Evolutionary conservation across 2,329 filamentous ascomycete species (phyloP), one percentile per base, ranked within the genome.

Genomic region (Epichloe gansuensis): DNA sequence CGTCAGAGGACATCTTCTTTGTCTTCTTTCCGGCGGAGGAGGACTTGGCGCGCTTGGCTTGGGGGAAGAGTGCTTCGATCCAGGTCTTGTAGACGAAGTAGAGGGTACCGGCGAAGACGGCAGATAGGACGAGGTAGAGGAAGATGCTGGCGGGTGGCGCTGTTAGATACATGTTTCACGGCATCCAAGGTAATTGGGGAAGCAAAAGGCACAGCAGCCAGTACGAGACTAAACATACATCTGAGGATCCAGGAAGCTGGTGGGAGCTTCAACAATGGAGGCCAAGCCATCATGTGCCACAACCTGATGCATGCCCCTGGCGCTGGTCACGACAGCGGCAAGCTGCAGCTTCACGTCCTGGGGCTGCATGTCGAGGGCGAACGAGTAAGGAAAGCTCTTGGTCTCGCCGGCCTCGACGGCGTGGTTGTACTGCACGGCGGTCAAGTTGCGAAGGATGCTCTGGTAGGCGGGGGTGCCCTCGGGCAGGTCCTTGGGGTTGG

Each of bases 1-100:
- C 68, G 52, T 86, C 82, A 58, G 78, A 75, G 25, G 47, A n/a
- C 55, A 75, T 74, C 72, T 86, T 85, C 76, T 87, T 87, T 60
- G 69, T 68, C 65, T 82, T 81, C 64, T 76, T 78, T 58, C 40
- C 39, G 31, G 34, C 39, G 35, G 27, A 8, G 34, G 77, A 71
- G 34, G 77, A 71, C 62, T 74, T 76, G 53, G 78, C 73, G 74
- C 82, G 81, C 74, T 89, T 87, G 59, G 85, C 83, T 76, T 95
- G 89, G 47, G 93, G 91, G 77, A 97, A 95, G 66, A 98, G 86
- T 13, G 89, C 84, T 63, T 89, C 87, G 71, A 98, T 86, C 89
- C 91, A 97, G 64, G 91, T 95, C 75, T 85, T 93, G 81, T 98
- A 98, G 73, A 96, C 89, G 71, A 95, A 95, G 81, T 91, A 96